These are phyloP conservation scores for Austroboletus eburneus DNA, from an alignment of 768 basidiomycete genomes.

Conservation along the genomic window DNA sequence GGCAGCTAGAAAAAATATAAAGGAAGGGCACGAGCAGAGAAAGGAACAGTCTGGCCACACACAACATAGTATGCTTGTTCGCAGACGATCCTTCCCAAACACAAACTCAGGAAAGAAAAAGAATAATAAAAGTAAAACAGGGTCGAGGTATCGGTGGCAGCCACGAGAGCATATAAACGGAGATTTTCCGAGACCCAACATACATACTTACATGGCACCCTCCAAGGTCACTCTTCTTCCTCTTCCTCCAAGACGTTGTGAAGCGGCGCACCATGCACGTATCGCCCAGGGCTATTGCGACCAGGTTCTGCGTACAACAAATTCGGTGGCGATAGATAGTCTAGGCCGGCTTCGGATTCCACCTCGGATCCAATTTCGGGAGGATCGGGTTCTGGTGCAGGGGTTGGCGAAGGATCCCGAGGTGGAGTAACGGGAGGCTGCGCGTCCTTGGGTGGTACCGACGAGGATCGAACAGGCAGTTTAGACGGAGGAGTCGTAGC, in stretches of 20 bases:
- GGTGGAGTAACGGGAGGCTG: conserved; percentile 7
- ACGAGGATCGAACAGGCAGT: conserved; percentile 32
- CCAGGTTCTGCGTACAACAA: conserved; percentile 45
- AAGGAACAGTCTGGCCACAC: conserved; percentile 1
- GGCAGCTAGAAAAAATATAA: background rate
- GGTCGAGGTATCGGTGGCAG: conserved; percentile 25
- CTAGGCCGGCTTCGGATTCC: conserved; percentile 21
- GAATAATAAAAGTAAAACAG: background rate
- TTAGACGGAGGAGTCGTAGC: conserved; percentile 22
- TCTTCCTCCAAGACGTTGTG: conserved; percentile 85
- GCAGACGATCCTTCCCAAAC: conserved; percentile 8
- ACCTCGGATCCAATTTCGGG: conserved; percentile 28
- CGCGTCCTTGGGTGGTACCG: conserved; percentile 7
- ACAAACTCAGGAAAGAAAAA: conserved; percentile 1
- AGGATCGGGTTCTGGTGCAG: conserved; percentile 19
- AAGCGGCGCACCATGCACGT: conserved; percentile 80
- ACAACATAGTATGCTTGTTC: background rate
- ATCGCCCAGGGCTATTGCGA: conserved; percentile 63
- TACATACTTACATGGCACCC: conserved; percentile 17
- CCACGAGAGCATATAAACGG: conserved; percentile 10
- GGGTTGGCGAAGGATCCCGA: conserved; percentile 13
- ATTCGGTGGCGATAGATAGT: conserved; percentile 31
- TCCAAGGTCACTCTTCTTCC: conserved; percentile 48
- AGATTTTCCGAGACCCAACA: conserved; percentile 10
- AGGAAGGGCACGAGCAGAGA: background rate